These are phyloP conservation scores for Cystobasidium ongulense DNA, from an alignment of 768 basidiomycete species.

Conservation along the genomic window DNA sequence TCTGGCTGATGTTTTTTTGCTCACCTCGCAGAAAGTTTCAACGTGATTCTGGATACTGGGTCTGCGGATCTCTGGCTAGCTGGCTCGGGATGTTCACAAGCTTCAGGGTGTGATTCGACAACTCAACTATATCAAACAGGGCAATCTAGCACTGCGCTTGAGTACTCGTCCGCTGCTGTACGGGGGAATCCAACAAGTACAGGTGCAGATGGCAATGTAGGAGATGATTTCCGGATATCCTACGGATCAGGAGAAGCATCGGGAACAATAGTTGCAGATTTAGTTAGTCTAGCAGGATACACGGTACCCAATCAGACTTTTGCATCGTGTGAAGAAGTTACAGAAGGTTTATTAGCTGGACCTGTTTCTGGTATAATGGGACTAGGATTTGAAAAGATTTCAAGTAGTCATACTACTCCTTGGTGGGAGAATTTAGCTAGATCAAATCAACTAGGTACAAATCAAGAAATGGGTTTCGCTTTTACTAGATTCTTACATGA, in stretches of 20 bases:
- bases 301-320: constrained; percentile 49
- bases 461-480: constrained; percentile 25
- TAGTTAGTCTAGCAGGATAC: constrained; percentile 83
- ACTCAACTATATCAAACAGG: background rate
- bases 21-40: constrained; percentile 67
- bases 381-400: constrained; percentile 66
- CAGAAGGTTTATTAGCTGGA: constrained; percentile 54
- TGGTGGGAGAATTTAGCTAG: constrained; percentile 74
- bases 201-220: background rate
- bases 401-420: constrained; percentile 62
- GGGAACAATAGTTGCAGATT: constrained; percentile 64
- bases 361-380: constrained; percentile 81
- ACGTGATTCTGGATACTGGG: constrained; percentile 85
- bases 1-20: constrained; percentile 50
- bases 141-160: background rate
- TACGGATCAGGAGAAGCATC: constrained; percentile 54
- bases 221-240: background rate
- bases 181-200: background rate
- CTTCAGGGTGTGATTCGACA: constrained; percentile 1
- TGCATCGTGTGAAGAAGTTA: constrained; percentile 54
- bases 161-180: background rate
- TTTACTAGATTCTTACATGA: constrained; percentile 28
- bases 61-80: constrained; percentile 82
- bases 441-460: background rate
- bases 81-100: background rate